Conservation (phyloP, 1,284 basidiomycete genomes). For the Sporisorium scitamineum region DNA sequence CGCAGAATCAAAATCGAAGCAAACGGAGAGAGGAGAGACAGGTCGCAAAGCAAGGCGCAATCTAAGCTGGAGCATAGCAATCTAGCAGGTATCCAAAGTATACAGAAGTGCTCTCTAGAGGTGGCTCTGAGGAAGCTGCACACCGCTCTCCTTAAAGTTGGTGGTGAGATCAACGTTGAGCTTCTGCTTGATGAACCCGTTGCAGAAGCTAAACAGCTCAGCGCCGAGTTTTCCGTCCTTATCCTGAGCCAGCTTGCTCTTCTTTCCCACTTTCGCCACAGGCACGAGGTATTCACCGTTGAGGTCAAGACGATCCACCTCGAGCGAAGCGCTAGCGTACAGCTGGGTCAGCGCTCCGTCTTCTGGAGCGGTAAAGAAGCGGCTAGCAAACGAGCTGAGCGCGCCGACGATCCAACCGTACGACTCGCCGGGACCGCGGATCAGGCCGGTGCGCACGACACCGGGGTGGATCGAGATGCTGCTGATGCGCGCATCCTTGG, state of each 20-base stretch:
- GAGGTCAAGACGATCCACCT: constrained; percentile 57
- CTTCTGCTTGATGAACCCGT: constrained; percentile 45
- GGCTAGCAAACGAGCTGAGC: constrained; percentile 21
- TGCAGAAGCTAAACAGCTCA: constrained; percentile 49
- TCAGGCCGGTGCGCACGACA: constrained; percentile 34
- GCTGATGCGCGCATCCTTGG: constrained; percentile 35
- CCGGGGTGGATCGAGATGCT: constrained; percentile 53
- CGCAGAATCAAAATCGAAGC: too few relatives aligned
- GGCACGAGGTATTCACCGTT: constrained; percentile 64
- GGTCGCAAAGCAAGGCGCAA: neutral
- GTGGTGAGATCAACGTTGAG: constrained; percentile 33
- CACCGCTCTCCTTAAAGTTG: constrained; percentile 25
- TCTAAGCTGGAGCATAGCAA: neutral
- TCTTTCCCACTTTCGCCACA: constrained; percentile 52
- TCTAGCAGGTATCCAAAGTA: neutral
- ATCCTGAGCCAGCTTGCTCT: constrained; percentile 42
- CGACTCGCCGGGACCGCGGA: constrained; percentile 30
- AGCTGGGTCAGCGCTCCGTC: constrained; percentile 66
- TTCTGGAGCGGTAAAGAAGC: constrained; percentile 44
- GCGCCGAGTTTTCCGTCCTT: constrained; percentile 37
- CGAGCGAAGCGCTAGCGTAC: constrained; percentile 64
- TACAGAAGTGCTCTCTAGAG: constrained; percentile 11
- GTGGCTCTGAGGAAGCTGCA: constrained; percentile 39
- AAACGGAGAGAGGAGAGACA: too few relatives aligned
- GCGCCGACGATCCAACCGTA: constrained; percentile 40